A percentile compares a stretch with the other conserved stretches of the same genome.
Evolutionary conservation across 2,329 filamentous ascomycete species (phyloP).

Genomic region (Rutstroemia sp.): DNA sequence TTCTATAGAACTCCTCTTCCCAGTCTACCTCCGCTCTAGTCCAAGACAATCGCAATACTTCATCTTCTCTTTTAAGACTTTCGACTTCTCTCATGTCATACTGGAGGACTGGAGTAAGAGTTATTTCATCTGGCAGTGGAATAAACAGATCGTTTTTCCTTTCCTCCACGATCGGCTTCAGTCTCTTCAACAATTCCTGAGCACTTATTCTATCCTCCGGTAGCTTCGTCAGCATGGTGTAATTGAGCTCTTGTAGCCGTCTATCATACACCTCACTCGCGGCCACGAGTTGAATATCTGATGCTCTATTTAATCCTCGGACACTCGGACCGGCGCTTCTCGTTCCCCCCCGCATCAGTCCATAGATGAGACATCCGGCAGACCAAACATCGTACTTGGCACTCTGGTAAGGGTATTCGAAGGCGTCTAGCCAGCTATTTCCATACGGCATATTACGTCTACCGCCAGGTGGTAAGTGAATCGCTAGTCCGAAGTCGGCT

Average conservation of each 20-base stretch:
- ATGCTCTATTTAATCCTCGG: no score
- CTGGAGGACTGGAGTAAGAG: background rate
- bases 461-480: background rate
- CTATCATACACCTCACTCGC: background rate
- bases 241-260: background rate
- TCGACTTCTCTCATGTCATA: background rate
- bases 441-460: background rate
- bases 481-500: constrained; percentile 4
- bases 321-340: background rate
- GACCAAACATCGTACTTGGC: constrained; percentile 5
- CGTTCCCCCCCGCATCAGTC: background rate
- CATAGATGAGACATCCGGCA: background rate
- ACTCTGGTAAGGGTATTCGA: background rate
- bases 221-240: background rate
- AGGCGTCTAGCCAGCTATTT: background rate
- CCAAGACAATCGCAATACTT: background rate
- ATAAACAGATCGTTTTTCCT: background rate
- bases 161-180: background rate
- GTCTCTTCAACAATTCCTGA: background rate
- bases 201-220: background rate
- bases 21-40: background rate
- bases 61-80: background rate
- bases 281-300: background rate
- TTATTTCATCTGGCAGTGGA: background rate
- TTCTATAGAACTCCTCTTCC: background rate